Base-by-base conservation (phyloP, 78 protist genomes). In the Acrasis kona region DNA sequence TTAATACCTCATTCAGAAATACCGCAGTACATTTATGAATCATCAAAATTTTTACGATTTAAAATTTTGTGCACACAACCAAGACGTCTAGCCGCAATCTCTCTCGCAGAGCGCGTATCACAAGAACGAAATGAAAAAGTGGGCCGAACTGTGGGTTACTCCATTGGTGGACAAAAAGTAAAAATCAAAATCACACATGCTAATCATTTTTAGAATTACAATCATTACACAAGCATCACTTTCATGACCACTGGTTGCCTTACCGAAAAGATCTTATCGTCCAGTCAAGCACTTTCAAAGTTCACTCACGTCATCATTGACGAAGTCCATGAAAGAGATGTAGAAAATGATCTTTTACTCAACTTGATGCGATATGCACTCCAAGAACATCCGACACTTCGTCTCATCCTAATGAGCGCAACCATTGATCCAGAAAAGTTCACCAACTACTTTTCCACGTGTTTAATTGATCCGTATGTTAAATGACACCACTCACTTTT, bases 51-150 rank as follows among this genome's bases (percentile, higher is more conserved):
- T n/a, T n/a, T n/a, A n/a, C n/a, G n/a, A n/a, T n/a, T n/a, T n/a
- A n/a, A n/a, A n/a, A n/a, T n/a, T n/a, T n/a, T n/a, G n/a, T n/a
- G n/a, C n/a, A 80, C 95, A 10, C 97, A 94, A 79, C 97, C 97
- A 2, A 79, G 98, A 39, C 80, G 98, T 30, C 70, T 94, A 10
- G 85, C 96, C 7, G 95, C 96, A 0, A 71, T 87, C 30, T 50
- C 91, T 7, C 78, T 94, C 0, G 94, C 98, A 5, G 80, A 72
- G 73, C 79, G 96, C 12, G 96, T 94, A 10, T 80, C 94, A 2
- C 39, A 9, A 7, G 94, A 91, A 79, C 76, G 92, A 41, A 41
- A 76, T 64, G 86, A 81, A 35, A 39, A 39, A 5, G 5, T 83
- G 31, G 91, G 91, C 29, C 6, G 1, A 36, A 3, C 39, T 1